Conservation (phyloP, 345 rosid genomes). For the Rubroshorea leprosula region DNA sequence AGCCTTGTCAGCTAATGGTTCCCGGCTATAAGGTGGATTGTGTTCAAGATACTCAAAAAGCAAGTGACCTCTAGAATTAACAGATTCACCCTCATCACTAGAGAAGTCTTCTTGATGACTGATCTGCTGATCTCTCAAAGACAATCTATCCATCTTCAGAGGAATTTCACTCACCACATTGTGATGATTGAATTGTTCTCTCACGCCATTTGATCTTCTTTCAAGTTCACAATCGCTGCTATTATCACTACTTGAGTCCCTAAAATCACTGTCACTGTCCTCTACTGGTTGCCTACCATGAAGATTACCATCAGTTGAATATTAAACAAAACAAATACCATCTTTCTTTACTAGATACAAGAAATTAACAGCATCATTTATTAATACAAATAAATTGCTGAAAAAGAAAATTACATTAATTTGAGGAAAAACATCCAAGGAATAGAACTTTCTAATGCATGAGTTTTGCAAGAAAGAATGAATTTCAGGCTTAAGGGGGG, state of each 20-base stretch:
- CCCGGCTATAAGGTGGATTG: constrained; percentile 73
- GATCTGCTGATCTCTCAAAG: constrained; percentile 40
- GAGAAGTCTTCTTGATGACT: constrained; percentile 43
- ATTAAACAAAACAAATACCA: constrained; percentile 5
- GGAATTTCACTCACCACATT: constrained; percentile 18
- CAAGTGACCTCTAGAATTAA: constrained; percentile 42
- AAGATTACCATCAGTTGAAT: constrained; percentile 9
- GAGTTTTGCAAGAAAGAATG: background rate
- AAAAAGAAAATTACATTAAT: no score
- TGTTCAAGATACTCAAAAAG: constrained; percentile 75
- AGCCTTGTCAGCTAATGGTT: constrained; percentile 92
- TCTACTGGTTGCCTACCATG: constrained; percentile 43
- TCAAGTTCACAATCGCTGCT: constrained; percentile 68
- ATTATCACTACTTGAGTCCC: constrained; percentile 70
- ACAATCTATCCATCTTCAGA: constrained; percentile 38
- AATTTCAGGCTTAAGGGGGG: no score
- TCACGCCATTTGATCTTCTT: constrained; percentile 28
- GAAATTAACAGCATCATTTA: constrained; percentile 2
- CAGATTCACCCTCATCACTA: constrained; percentile 69
- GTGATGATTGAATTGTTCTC: constrained; percentile 24
- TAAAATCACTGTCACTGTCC: constrained; percentile 72
- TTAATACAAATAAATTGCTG: background rate
- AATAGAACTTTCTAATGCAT: background rate
- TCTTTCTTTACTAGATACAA: background rate
- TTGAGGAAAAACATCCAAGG: background rate